Evolutionary conservation across 257 asterid species (phyloP).

Genomic region (Solanum clarkiae): DNA sequence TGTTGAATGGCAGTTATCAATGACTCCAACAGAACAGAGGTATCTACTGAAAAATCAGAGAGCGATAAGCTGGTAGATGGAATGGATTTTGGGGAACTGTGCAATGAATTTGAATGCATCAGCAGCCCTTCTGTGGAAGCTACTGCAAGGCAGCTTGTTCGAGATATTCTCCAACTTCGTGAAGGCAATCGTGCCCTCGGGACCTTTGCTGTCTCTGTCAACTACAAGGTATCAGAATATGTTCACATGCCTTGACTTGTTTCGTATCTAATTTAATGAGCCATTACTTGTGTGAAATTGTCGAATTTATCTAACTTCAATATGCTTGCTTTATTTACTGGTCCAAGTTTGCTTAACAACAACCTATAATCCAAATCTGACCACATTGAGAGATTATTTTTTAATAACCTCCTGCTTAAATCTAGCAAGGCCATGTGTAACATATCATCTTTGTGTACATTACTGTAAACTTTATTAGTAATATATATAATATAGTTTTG

Average conservation of each 20-base stretch:
- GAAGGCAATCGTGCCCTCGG: constrained; percentile 74
- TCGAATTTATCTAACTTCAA: neutral
- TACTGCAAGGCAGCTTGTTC: constrained; percentile 75
- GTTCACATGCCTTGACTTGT: too few relatives aligned
- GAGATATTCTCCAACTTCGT: constrained; percentile 80
- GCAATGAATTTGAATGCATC: constrained; percentile 82
- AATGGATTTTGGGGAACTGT: constrained; percentile 82
- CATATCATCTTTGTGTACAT: too few relatives aligned
- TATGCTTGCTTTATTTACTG: too few relatives aligned
- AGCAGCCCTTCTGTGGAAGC: constrained; percentile 89
- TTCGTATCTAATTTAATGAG: neutral
- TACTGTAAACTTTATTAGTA: too few relatives aligned
- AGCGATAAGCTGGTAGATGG: constrained; percentile 64
- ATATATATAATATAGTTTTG: too few relatives aligned
- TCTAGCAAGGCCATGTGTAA: neutral
- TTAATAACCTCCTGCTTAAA: neutral
- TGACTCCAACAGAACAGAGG: constrained; percentile 36
- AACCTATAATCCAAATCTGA: too few relatives aligned
- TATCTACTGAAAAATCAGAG: constrained; percentile 15
- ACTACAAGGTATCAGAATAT: constrained; percentile 40
- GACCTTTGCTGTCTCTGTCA: constrained; percentile 54
- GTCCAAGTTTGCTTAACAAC: too few relatives aligned
- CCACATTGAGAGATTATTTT: too few relatives aligned
- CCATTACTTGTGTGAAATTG: neutral
- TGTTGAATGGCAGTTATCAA: constrained; percentile 43